These are phyloP conservation scores for Colletotrichum graminicola DNA, from an alignment of 2,329 filamentous ascomycete species.

Conservation along the genomic window DNA sequence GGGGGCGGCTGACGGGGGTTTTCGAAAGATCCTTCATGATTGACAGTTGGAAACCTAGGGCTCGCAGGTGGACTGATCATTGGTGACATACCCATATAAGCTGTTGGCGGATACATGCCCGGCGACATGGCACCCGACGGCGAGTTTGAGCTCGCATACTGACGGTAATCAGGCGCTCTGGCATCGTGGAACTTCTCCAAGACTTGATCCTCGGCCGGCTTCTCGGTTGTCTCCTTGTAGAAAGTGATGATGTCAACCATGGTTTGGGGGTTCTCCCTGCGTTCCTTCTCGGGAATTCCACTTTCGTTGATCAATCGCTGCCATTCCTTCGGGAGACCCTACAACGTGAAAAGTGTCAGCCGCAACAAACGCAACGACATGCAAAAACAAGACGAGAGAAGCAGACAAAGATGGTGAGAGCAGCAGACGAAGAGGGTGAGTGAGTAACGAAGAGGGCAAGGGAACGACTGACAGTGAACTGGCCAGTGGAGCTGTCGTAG, in stretches of 20 bases:
- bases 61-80: slow-evolving; percentile 84
- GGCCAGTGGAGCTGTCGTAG: slow-evolving; percentile 94
- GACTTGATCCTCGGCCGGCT: slow-evolving; percentile 83
- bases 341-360: slow-evolving; percentile 43
- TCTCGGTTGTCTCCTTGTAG: slow-evolving; percentile 93
- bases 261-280: slow-evolving; percentile 94
- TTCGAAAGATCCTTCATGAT: slow-evolving; percentile 94
- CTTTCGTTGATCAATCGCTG: slow-evolving; percentile 94
- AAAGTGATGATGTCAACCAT: slow-evolving; percentile 97
- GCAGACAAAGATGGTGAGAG: neutral
- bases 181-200: slow-evolving; percentile 98
- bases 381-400: slow-evolving; percentile 14
- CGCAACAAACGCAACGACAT: slow-evolving; percentile 27
- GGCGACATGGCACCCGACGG: slow-evolving; percentile 63
- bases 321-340: slow-evolving; percentile 98
- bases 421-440: slow-evolving; percentile 24
- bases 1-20: slow-evolving; percentile 95
- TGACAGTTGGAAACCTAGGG: slow-evolving; percentile 85
- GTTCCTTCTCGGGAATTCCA: slow-evolving; percentile 95
- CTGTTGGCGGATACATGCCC: slow-evolving; percentile 66
- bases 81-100: slow-evolving; percentile 69
- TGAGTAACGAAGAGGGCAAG: slow-evolving; percentile 2
- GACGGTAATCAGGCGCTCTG: slow-evolving; percentile 67
- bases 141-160: slow-evolving; percentile 52
- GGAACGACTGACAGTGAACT: slow-evolving; percentile 84